Evolutionary conservation across 2,329 filamentous ascomycete species (phyloP), one percentile per base, ranked within the genome.

Genomic region (Drechslerella dactyloides): DNA sequence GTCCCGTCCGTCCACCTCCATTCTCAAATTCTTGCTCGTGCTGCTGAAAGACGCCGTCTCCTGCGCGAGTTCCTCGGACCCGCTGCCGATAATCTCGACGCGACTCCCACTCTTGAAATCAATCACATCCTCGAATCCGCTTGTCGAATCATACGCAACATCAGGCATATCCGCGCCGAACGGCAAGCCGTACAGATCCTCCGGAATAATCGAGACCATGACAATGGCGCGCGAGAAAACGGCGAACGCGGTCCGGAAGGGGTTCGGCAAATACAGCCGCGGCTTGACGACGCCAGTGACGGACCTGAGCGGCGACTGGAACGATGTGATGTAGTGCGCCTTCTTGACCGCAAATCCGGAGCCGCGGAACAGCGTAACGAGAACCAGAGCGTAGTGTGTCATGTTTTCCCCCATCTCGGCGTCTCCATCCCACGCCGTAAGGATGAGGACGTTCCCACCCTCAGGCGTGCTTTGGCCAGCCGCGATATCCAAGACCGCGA

Each of bases 101-200:
- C 85, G 82, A 27, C 85, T 82, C 61, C 88, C 86, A 73, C 85
- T 83, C 24, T 89, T 86, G 66, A 99, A 88, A 76, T 93, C 90
- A 37, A 99, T 84, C 1, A 90, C 87, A 78, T 99, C 94, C 78
- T 97, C 92, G 75, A 93, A 97, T 0, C 87, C 85, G 17, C 87
- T 81, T 0, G 86, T 85, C 21, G 68, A 56, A 40, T 72, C 68
- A 27, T 57, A 65, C 5, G 68, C 42, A 24, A 72, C 68, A 19
- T 72, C 68, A 2, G 68, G 68, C 15, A 72, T 60, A 27, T 33
- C 35, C 5, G 61, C 54, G 7, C n/a, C 51, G 17, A 72, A 72
- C 1, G 30, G 24, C 11, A 65, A 17, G 24, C 50, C 40, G 56
- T 72, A 72, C 44, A 65, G 40, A 27, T 72, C 82, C 73, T 90